Conservation (phyloP, 1,139 yeast species). For the Candida gigantensis region DNA sequence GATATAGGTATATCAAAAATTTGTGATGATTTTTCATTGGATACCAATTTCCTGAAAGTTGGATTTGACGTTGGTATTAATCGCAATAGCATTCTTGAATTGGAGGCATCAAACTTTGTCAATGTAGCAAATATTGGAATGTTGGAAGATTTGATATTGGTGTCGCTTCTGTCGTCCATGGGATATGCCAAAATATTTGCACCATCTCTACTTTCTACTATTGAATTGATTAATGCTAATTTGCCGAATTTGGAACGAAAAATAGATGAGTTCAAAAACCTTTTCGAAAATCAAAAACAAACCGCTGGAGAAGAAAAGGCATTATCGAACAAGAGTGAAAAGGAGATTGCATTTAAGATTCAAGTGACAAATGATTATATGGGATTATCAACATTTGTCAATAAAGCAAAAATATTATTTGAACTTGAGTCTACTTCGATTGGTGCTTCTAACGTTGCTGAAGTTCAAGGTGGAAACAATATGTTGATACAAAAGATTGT, state of each 20-base stretch:
- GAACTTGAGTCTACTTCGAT: conserved; percentile 31
- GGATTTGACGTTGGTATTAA: conserved; percentile 10
- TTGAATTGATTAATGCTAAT: conserved; percentile 20
- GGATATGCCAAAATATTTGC: conserved; percentile 36
- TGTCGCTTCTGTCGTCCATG: conserved; percentile 23
- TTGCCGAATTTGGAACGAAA: conserved; percentile 17
- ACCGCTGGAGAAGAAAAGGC: too few species aligned
- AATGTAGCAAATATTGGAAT: conserved; percentile 21
- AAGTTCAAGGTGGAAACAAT: conserved; percentile 2
- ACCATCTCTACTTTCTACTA: conserved; percentile 29
- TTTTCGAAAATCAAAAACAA: conserved; percentile 5
- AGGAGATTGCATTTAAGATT: conserved; percentile 25
- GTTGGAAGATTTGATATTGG: conserved; percentile 18
- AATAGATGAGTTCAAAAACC: conserved; percentile 16
- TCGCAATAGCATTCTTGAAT: conserved; percentile 20
- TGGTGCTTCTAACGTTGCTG: conserved; percentile 25
- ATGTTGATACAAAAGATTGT: conserved; percentile 14
- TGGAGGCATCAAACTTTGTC: conserved; percentile 34
- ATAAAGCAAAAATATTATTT: conserved; percentile 34
- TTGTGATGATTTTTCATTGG: conserved; percentile 2
- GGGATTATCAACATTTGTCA: conserved; percentile 35
- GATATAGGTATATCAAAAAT: conserved; percentile 4
- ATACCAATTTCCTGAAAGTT: conserved; percentile 6
- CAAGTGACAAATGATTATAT: conserved; percentile 35
- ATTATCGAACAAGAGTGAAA: neutral